Base-by-base conservation (phyloP, 345 rosid genomes). In the Draba incana region DNA sequence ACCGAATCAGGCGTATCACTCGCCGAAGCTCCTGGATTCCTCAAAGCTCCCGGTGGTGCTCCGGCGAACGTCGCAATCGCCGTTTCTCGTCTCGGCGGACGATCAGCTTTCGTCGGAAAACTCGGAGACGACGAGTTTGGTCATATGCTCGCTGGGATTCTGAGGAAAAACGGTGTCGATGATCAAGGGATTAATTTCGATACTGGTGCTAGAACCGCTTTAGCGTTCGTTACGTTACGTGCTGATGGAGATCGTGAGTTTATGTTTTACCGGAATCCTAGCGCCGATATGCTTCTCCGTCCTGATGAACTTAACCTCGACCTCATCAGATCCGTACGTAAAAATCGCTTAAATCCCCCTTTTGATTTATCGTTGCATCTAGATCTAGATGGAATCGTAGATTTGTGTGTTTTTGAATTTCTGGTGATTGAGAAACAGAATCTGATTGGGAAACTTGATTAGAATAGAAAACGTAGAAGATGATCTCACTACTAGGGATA, bases 71-170 rank as follows among this genome's bases (percentile, higher is more conserved):
- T 83, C 14, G 89, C 87, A 6, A 82, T 83, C 78, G 82, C 87
- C 7, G 74, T 84, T 3, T 75, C 85, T 8, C 83, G 79, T 50
- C 75, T 84, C 57, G 87, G 86, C 9, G 87, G 84, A 62, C 72
- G 78, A 4, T 64, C 87, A 2, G 87, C 87, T 20, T 84, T 81
- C 75, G 81, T 84, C 30, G 92, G 87, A 8, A 83, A 83, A 78
- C 62, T 77, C 1, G 91, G 96, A 6, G 86, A 83, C 44, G 92
- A 88, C 68, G 90, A 86, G 68, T 86, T 83, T 67, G 92, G 90
- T 2, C 71, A 77, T 62, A 87, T 89, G 88, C 27, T 89, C 45
- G 82, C 82, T 15, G 81, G 81, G 74, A 84, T 85, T 44, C 60
- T 85, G 46, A 82, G 77, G 66, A 41, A 84, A 62, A 84, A 89